These are phyloP conservation scores for Cystobasidium sp. DNA, from an alignment of 1,284 basidiomycete species.

Conservation along the genomic window DNA sequence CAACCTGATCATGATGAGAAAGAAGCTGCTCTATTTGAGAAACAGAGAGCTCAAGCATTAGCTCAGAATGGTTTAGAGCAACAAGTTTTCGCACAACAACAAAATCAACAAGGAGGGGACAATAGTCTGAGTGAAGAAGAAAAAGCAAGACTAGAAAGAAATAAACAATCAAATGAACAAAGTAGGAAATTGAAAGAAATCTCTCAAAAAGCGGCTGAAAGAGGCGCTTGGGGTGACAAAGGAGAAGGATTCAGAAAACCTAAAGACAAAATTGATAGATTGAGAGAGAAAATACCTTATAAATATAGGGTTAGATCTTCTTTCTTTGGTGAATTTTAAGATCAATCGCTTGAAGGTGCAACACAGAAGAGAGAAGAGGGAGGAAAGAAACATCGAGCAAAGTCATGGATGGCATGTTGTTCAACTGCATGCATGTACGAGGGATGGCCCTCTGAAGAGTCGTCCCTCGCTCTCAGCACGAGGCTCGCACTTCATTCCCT, in stretches of 20 bases:
- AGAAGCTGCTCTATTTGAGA: slow-evolving; percentile 44
- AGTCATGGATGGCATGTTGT: not conserved
- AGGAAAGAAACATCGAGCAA: not conserved
- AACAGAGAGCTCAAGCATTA: slow-evolving; percentile 50
- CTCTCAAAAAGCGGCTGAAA: slow-evolving; percentile 36
- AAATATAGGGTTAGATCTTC: slow-evolving; percentile 45
- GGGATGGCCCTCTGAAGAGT: too few relatives aligned
- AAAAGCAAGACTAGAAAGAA: slow-evolving; percentile 47
- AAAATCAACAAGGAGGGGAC: not conserved
- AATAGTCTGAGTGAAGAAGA: slow-evolving; percentile 43
- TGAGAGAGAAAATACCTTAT: slow-evolving; percentile 51
- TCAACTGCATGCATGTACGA: too few relatives aligned
- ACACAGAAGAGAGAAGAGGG: not conserved
- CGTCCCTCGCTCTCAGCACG: too few relatives aligned
- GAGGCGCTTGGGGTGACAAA: slow-evolving; percentile 43
- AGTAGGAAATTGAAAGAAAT: slow-evolving; percentile 17
- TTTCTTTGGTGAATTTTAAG: slow-evolving; percentile 46
- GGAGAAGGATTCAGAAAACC: slow-evolving; percentile 49
- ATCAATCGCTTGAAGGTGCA: not conserved
- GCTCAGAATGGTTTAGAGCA: slow-evolving; percentile 34
- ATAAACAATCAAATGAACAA: slow-evolving; percentile 46
- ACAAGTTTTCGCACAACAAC: slow-evolving; percentile 25
- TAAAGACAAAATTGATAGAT: slow-evolving; percentile 50
- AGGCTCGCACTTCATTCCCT: too few relatives aligned
- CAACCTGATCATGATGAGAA: slow-evolving; percentile 59